Conservation (phyloP, 805 yeast genomes). For the Metschnikowia cubensis region DNA sequence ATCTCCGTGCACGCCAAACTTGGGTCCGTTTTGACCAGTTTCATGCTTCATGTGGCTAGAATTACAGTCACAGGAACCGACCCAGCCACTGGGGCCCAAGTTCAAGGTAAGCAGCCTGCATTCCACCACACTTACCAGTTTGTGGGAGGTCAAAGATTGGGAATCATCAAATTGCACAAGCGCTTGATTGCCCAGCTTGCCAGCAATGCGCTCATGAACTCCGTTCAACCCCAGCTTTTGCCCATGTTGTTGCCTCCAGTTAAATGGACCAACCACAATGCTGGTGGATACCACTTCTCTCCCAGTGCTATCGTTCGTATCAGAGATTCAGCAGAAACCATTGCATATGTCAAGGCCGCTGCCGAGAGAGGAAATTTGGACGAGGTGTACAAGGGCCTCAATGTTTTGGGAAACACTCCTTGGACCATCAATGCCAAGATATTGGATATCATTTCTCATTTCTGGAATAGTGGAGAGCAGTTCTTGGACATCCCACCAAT, state of each 20-base stretch:
- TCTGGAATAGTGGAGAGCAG: conserved; percentile 84
- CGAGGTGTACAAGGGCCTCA: conserved; percentile 63
- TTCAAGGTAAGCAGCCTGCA: conserved; percentile 82
- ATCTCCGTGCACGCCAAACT: conserved; percentile 49
- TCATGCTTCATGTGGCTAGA: conserved; percentile 76
- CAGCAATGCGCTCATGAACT: conserved; percentile 57
- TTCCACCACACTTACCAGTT: conserved; percentile 86
- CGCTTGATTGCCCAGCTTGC: conserved; percentile 62
- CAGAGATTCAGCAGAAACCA: conserved; percentile 82
- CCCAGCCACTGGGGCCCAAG: conserved; percentile 66
- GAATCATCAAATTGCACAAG: conserved; percentile 75
- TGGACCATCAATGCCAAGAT: conserved; percentile 86
- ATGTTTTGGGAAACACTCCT: conserved; percentile 61
- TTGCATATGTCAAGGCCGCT: conserved; percentile 84
- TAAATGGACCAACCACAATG: conserved; percentile 77
- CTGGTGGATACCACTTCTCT: conserved; percentile 79
- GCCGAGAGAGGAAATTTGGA: conserved; percentile 62
- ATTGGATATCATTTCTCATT: conserved; percentile 62
- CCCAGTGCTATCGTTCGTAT: conserved; percentile 66
- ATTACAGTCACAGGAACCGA: conserved; percentile 76
- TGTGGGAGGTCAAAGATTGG: conserved; percentile 71
- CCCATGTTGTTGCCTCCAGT: conserved; percentile 94
- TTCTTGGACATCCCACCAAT: conserved; percentile 66
- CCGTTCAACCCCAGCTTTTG: conserved; percentile 77
- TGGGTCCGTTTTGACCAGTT: conserved; percentile 75